Base-by-base conservation (phyloP, 805 yeast genomes). In the Starmerella lactis-condensi region DNA sequence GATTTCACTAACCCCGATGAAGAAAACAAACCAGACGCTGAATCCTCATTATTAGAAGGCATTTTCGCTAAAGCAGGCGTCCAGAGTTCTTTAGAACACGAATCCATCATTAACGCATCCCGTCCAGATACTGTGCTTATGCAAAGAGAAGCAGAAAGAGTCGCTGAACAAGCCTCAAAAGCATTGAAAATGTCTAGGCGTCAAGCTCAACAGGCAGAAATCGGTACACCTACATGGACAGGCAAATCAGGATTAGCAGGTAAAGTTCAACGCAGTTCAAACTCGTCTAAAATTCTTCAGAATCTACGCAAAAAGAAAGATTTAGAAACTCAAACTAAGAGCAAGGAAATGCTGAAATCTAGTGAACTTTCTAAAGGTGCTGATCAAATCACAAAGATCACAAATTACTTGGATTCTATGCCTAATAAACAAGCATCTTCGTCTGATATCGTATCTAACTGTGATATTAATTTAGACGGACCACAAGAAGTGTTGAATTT, bases 181-280 rank as follows among this genome's bases (percentile, higher is more conserved):
- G 66, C 47, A 67, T 72, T 26, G 51, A 53, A 38, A 57, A 65
- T 66, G 36, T 78, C 93, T 0, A 54, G 82, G 24, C 60, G 55
- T 28, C 48, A 56, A 15, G 61, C 82, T 0, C 49, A 62, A 20
- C 45, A 44, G 24, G 53, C 64, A 2, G 51, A 50, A 17, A 60
- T 83, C 19, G 93, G 93, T 4, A 72, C 75, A 0, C 96, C 95
- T 0, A 85, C 98, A 0, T 89, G 95, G 91, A 85, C 98, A 0
- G 98, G 98, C 0, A 68, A 67, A 42, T 79, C 74, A 59, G 98
- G 98, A 0, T 52, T 57, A 13, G 93, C 93, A 0, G 94, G 93
- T 1, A 65, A 61, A 41, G 33, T 29, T 5, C 20, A 22, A 17
- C 17, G 22, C 13, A 9, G 15, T 12, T 2, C 24, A 6, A 10